Evolutionary conservation across 208 protist genomes (phyloP), one percentile per base, ranked within the genome.

Genomic region (Leishmania martiniquensis): DNA sequence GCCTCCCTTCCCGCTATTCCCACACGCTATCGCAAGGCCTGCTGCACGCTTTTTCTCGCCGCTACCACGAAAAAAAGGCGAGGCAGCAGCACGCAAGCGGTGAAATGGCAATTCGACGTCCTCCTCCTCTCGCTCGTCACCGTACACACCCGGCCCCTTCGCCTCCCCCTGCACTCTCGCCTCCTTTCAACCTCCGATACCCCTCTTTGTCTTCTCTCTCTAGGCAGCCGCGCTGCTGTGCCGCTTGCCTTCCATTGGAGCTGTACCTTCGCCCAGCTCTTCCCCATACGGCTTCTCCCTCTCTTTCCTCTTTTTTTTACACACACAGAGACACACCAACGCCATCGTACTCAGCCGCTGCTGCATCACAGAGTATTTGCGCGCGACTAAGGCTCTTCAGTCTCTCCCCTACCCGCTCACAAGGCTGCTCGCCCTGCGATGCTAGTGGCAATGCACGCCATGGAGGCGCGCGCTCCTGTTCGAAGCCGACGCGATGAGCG

Each of bases 401-500:
- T 29, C 22, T 13, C 25, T 49, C 10, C 9, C 63, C 37, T 17
- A n/a, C 39, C 39, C 37, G 32, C 34, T 62, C n/a, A 62, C 55
- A 25, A 25, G n/a, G 55, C 5, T 62, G 55, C 55, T 62, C n/a
- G 29, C n/a, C 29, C 10, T 39, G 32, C 3, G 7, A 10, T 49
- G 37, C 22, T 7, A 44, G 7, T 9, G 9, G 29, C 5, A n/a
- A 49, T 17, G 5, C 32, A 13, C 51, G 34, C 4, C 69, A 74
- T 74, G 69, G 69, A 74, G 44, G 9, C 20, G 32, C 69, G 51
- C 12, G 34, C n/a, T 57, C 2, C 69, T 29, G 34, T 17, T 25
- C 45, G 32, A n/a, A 17, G 37, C 52, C 45, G 52, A 72, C 52
- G 66, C 42, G 74, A 82, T 37, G 78, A 51, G 32, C 70, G 75